Percentiles rank a stretch among this genome's conserved stretches.
Conservation (phyloP, 176 grass and related monocot species). For the Oryza glaberrima region DNA sequence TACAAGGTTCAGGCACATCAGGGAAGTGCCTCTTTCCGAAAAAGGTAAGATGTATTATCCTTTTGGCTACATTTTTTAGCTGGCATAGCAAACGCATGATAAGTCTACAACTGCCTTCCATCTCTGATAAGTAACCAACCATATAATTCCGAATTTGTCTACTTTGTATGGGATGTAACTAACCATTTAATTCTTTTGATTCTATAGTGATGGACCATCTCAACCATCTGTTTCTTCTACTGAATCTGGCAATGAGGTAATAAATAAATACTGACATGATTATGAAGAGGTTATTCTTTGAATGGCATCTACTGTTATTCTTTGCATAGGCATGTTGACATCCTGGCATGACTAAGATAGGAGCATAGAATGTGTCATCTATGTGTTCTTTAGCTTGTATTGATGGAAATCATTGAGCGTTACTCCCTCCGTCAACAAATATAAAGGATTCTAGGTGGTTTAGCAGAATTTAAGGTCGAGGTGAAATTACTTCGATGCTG, state of each 20-base stretch:
- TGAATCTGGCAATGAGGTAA: slow-evolving; percentile 68
- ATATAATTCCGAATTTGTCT: slow-evolving; percentile 3
- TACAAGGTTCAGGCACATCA: slow-evolving; percentile 64
- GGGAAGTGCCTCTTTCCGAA: slow-evolving; percentile 37
- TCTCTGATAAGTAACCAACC: slow-evolving; percentile 2
- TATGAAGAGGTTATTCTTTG: slow-evolving; percentile 16
- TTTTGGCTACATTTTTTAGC: slow-evolving; percentile 22
- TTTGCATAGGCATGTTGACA: slow-evolving; percentile 19
- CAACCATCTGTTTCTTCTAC: slow-evolving; percentile 42
- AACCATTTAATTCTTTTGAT: slow-evolving; percentile 30
- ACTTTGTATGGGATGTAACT: slow-evolving; percentile 12
- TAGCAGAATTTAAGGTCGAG: too few relatives aligned
- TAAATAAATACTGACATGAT: not conserved
- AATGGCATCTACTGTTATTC: not conserved
- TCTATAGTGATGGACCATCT: slow-evolving; percentile 62
- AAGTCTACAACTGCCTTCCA: not conserved
- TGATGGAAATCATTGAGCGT: slow-evolving; percentile 17
- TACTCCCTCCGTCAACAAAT: not conserved
- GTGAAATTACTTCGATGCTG: too few relatives aligned
- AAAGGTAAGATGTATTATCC: slow-evolving; percentile 62
- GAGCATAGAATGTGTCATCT: not conserved
- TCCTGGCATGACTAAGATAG: slow-evolving; percentile 22
- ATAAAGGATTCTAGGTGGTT: too few relatives aligned
- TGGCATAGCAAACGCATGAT: not conserved
- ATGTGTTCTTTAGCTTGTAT: not conserved